These are phyloP conservation scores for Puccinia polysora DNA, from an alignment of 1,284 basidiomycete species.

Conservation along the genomic window DNA sequence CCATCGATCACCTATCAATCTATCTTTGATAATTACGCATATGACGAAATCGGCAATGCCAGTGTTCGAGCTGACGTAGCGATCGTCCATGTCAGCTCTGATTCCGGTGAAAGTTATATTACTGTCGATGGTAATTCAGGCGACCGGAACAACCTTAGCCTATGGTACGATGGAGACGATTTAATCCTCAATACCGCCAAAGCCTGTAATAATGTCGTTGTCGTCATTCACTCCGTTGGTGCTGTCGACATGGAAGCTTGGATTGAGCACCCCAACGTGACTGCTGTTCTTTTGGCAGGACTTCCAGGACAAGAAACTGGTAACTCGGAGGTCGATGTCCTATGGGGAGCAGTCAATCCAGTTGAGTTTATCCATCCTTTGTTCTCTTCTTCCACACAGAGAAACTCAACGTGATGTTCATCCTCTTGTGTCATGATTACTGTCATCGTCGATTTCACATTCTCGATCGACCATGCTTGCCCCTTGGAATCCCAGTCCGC, in stretches of 20 bases:
- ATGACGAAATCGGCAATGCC: slow-evolving; percentile 20
- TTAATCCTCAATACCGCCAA: slow-evolving; percentile 34
- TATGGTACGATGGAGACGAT: slow-evolving; percentile 37
- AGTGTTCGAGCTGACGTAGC: slow-evolving; percentile 20
- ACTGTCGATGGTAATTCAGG: slow-evolving; percentile 39
- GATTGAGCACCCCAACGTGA: slow-evolving; percentile 45
- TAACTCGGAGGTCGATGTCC: slow-evolving; percentile 35
- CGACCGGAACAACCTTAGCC: slow-evolving; percentile 32
- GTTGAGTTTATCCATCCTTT: slow-evolving; percentile 21
- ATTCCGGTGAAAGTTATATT: slow-evolving; percentile 42
- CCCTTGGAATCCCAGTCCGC: slow-evolving; percentile 36
- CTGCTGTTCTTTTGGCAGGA: slow-evolving; percentile 42
- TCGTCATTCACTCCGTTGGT: slow-evolving; percentile 43
- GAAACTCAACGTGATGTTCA: not conserved
- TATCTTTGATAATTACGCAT: slow-evolving; percentile 24
- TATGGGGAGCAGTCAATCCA: slow-evolving; percentile 41
- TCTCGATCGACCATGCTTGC: not conserved
- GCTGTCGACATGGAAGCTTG: slow-evolving; percentile 43
- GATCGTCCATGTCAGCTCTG: slow-evolving; percentile 35
- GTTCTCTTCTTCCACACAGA: no score
- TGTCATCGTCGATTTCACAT: not conserved
- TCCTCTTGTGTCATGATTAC: not conserved
- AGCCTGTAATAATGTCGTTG: slow-evolving; percentile 37
- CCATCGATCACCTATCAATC: slow-evolving; percentile 17
- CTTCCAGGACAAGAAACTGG: slow-evolving; percentile 45